Evolutionary conservation across 805 yeast species (phyloP), one percentile per base, ranked within the genome.

Genomic region (Maudiozyma bulderi): DNA sequence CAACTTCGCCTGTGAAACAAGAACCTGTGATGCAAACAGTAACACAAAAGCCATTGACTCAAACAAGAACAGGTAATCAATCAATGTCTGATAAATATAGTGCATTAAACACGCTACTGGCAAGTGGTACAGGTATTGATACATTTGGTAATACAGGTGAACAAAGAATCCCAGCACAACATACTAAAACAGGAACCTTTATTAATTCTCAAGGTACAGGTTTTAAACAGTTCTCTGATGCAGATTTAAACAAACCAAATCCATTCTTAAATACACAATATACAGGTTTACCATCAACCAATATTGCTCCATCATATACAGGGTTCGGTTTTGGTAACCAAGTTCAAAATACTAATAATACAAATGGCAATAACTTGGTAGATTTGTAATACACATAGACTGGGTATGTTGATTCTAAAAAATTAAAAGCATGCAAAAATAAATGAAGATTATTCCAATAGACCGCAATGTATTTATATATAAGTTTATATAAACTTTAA

Each of bases 251-350:
- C 15, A 48, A 48, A 41, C 53, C 50, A 31, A 52, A 52, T 29
- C 76, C 76, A 31, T 73, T 73, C 56, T 59, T 57, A 73, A 78
- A 75, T 48, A 75, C 80, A 32, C 95, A 88, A 61, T 85, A 80
- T 61, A 82, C 87, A 0, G 89, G 89, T 33, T 75, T 82, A 33
- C 81, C 86, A 32, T 73, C 81, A 34, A 73, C 86, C 11, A 45
- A 71, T 30, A 76, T 88, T 51, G 80, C 83, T 45, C 90, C 95
- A 6, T 81, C 93, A 3, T 82, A 85, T 60, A 90, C 98, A 1
- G 98, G 98, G 2, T 89, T 81, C 62, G 98, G 98, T 0, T 90
- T 90, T 67, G 97, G 97, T 45, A 90, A 89, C 57, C 87, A 82
- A 53, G 68, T 66, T 11, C 40, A 39, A 11, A 39, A 32, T 26